Conservation (phyloP, 2,329 filamentous ascomycete species). For the Dothideomycetidae sp. region DNA sequence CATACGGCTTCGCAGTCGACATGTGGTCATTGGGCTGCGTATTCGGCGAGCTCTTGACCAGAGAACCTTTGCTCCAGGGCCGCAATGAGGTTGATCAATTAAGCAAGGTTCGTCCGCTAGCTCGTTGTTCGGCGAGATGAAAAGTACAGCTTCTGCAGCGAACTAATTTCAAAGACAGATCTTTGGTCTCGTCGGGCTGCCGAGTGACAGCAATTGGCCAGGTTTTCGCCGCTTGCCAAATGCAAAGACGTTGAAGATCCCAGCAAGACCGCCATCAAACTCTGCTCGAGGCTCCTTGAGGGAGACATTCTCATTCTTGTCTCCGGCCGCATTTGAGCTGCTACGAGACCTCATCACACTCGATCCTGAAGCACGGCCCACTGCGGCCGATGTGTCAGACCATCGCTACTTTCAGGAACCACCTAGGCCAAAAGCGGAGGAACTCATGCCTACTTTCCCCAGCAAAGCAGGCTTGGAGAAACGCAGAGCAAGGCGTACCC, state of each 20-base stretch:
- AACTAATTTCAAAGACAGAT: constrained; percentile 35
- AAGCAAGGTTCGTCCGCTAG: constrained; percentile 38
- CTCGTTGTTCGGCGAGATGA: constrained; percentile 1
- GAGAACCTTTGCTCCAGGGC: constrained; percentile 71
- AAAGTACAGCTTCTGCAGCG: constrained; percentile 7
- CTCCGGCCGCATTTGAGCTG: constrained; percentile 55
- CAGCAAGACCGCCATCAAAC: not conserved
- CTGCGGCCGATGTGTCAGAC: constrained; percentile 56
- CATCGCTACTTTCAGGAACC: constrained; percentile 83
- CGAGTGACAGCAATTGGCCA: constrained; percentile 72
- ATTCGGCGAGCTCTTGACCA: constrained; percentile 77
- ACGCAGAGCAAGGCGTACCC: constrained; percentile 55
- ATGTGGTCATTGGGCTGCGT: constrained; percentile 97
- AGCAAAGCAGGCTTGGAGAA: constrained; percentile 88
- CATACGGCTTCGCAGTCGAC: constrained; percentile 66
- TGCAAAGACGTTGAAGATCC: constrained; percentile 39
- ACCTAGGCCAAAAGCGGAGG: constrained; percentile 75
- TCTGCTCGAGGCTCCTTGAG: constrained; percentile 37
- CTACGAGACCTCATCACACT: constrained; percentile 57
- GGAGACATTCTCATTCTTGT: constrained; percentile 67
- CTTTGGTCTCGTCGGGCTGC: constrained; percentile 78
- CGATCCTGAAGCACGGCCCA: constrained; percentile 57
- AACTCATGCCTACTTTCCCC: constrained; percentile 93
- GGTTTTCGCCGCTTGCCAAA: constrained; percentile 77
- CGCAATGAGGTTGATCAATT: constrained; percentile 88